A percentile compares a stretch with the other conserved stretches of the same genome.
phyloP scores from a whole-genome alignment of 495 filamentous ascomycete species.

The Penicillium paxilli region DNA sequence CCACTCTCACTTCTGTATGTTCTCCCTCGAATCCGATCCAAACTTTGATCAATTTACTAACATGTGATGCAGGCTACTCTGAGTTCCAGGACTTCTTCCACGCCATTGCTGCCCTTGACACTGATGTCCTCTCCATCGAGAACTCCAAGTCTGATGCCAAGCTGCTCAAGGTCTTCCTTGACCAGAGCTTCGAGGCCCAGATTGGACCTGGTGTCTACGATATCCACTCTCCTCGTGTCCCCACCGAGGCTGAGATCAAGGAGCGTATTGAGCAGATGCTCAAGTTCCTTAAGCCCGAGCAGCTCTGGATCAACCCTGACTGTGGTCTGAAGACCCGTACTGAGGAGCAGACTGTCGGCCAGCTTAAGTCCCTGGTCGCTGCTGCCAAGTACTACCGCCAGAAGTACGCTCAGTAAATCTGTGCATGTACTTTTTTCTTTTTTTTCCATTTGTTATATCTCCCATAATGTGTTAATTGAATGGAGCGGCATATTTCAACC shows the following conservation, averaged over 20 bases:
- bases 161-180: constrained; percentile 96
- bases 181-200: constrained; percentile 93
- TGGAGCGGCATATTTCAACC: constrained; percentile 45
- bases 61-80: too few relatives aligned
- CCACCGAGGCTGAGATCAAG: constrained; percentile 94
- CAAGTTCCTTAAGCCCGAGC: constrained; percentile 85
- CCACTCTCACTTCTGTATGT: constrained; percentile 99
- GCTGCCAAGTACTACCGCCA: constrained; percentile 94
- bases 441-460: constrained; percentile 11
- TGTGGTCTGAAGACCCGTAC: constrained; percentile 94
- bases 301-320: constrained; percentile 99
- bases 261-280: constrained; percentile 97
- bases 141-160: constrained; percentile 99
- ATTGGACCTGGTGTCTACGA: constrained; percentile 99
- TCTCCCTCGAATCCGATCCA: too few relatives aligned
- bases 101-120: constrained; percentile 95
- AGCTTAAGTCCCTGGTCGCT: constrained; percentile 88
- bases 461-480: constrained; percentile 30
- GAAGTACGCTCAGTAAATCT: constrained; percentile 67
- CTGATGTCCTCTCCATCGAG: constrained; percentile 97
- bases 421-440: constrained; percentile 3
- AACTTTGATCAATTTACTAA: too few relatives aligned
- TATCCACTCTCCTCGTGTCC: constrained; percentile 98
- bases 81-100: constrained; percentile 99
- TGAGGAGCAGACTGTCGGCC: constrained; percentile 75